Conservation (phyloP, 1,139 yeast species). For the Debaryomycetaceae sp. region DNA sequence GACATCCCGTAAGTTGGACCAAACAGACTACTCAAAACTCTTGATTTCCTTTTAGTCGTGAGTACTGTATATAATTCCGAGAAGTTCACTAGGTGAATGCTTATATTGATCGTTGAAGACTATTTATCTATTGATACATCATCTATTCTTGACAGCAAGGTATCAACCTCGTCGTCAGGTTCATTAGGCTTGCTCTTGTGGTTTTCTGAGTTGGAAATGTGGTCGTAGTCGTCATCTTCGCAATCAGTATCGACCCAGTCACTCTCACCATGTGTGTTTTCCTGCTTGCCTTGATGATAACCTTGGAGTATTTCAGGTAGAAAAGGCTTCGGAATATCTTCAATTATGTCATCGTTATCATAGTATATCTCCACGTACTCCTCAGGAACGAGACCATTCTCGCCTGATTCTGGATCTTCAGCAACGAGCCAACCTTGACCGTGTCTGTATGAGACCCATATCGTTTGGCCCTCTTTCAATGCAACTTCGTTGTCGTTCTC, state of each 20-base stretch:
- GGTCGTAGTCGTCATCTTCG: constrained; percentile 11
- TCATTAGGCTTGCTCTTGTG: neutral
- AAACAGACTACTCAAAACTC: neutral
- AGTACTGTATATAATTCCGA: neutral
- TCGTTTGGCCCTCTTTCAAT: constrained; percentile 73
- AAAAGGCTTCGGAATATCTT: constrained; percentile 46
- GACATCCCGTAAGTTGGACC: constrained; percentile 1
- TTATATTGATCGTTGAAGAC: neutral
- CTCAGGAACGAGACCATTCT: constrained; percentile 93
- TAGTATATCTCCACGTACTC: constrained; percentile 71
- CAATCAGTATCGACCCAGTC: constrained; percentile 39
- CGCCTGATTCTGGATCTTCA: constrained; percentile 71
- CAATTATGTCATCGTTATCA: constrained; percentile 20
- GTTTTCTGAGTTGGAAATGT: constrained; percentile 1
- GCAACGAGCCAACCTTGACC: constrained; percentile 99
- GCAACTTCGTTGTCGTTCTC: constrained; percentile 92
- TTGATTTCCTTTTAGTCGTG: neutral
- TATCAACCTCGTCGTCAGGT: neutral
- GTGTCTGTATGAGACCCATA: constrained; percentile 85
- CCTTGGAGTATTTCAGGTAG: constrained; percentile 39
- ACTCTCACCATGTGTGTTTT: constrained; percentile 13
- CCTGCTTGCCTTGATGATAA: constrained; percentile 5
- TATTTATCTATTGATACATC: neutral
- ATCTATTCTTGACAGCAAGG: neutral
- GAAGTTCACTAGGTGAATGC: neutral